phyloP scores from a whole-genome alignment of 345 rosid species.

The Schrenkiella parvula region DNA sequence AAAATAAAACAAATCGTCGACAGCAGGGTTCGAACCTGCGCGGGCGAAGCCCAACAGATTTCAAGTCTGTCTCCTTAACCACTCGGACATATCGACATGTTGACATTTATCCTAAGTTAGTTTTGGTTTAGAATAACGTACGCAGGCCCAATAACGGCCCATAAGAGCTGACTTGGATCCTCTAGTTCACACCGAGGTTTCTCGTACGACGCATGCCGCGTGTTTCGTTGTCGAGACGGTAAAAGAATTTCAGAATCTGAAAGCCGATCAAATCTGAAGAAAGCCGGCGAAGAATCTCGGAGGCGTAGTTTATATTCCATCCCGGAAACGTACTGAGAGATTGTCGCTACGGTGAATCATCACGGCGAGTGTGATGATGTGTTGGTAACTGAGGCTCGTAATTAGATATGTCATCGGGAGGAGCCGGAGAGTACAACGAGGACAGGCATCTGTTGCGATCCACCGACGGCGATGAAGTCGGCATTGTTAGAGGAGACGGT shows the following conservation, averaged over 20 bases:
- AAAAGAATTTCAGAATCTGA: constrained; percentile 18
- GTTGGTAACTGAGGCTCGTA: background rate
- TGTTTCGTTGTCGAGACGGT: constrained; percentile 24
- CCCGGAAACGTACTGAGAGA: background rate
- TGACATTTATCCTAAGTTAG: too few species aligned
- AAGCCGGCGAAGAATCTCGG: constrained; percentile 21
- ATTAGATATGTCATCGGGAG: constrained; percentile 30
- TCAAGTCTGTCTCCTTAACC: constrained; percentile 99
- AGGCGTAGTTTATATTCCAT: background rate
- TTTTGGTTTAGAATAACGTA: rapidly evolving
- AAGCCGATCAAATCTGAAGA: constrained; percentile 32
- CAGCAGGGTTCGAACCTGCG: constrained; percentile 92
- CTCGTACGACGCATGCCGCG: constrained; percentile 17
- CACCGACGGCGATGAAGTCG: constrained; percentile 15
- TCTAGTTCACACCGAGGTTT: background rate
- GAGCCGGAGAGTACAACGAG: constrained; percentile 39
- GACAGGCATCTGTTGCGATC: constrained; percentile 40
- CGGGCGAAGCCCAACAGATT: constrained; percentile 79
- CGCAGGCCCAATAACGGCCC: constrained; percentile 20
- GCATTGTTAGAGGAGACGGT: background rate
- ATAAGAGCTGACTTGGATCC: background rate
- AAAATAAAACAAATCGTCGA: constrained; percentile 33
- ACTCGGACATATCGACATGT: constrained; percentile 87
- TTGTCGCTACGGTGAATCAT: background rate
- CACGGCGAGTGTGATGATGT: constrained; percentile 4